Evolutionary conservation across 768 basidiomycete genomes (phyloP), one percentile per base, ranked within the genome.

Genomic region (Lactarius quietus): DNA sequence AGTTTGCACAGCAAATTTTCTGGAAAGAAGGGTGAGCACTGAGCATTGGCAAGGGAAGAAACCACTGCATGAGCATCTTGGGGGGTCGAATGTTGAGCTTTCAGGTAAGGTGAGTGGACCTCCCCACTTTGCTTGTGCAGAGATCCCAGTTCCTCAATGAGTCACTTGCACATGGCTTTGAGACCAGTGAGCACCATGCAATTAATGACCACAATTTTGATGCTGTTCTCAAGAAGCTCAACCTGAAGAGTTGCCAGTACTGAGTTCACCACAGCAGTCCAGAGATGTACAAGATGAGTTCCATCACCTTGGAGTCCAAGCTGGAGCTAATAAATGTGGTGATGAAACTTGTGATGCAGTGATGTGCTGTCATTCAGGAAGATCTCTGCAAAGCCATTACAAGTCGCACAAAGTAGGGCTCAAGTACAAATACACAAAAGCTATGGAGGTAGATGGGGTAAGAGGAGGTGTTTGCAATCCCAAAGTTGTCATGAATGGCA

Each of bases 251-350:
- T n/a, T n/a, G n/a, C n/a, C n/a, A n/a, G n/a, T n/a, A n/a, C n/a
- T n/a, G n/a, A n/a, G n/a, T n/a, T n/a, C n/a, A n/a, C 84, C 4
- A 96, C 78, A 0, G 92, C 93, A 2, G 92, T 95, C 96, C 96
- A 9, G 95, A 95, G 59, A 98, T 87, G 75, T 95, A 98, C 64
- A 96, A 80, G 51, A 84, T 81, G 10, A 84, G 79, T 33, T 76
- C 72, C 28, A 66, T 53, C 59, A 4, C 66, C 65, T 29, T 70
- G 71, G 23, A 72, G 72, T 53, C 74, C n/a, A 43, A 51, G 1
- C 43, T 63, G 26, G 72, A 76, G 33, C 76, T 73, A 28, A 85
- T 72, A 72, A 89, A 88, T 6, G 82, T 78, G 28, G 76, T 71
- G 69, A 93, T 73, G n/a, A n/a, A n/a, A 33, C 33, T 33, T 8